Base-by-base conservation (phyloP, 768 basidiomycete genomes). In the Phylloporus sp. region DNA sequence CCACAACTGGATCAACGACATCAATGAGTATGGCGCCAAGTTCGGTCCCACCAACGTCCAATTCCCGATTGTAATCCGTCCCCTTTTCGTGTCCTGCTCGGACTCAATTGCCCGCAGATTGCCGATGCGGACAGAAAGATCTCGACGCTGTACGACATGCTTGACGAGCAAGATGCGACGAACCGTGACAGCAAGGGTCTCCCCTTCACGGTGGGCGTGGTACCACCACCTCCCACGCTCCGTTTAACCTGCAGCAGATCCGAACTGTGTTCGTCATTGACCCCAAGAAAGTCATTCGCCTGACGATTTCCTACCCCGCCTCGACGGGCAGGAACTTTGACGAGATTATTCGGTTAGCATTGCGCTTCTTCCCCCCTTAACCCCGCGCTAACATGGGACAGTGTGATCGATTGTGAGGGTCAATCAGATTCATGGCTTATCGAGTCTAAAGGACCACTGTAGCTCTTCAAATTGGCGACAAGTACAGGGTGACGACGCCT, bases 181-280 rank as follows among this genome's bases (percentile, higher is more conserved):
- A 99, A 92, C 73, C 78, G 81, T 32, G 88, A 91, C 67, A 74
- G 73, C 32, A 91, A 90, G 70, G 91, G 94, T 42, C 79, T 97
- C 39, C 97, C 97, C 20, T 93, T 97, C 78, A 99, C 97, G 43
- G 92, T 85, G 57, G 45, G 49, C 53, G 50, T 16, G 9, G 43
- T 24, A 23, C 32, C 36, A 24, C 34, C 13, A 6, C 26, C 42
- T 16, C 27, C 5, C 26, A 36, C 6, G 18, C 13, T 45, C 52
- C 32, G 57, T 20, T 34, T 20, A 35, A 39, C 40, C 49, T 46
- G 23, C 40, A 29, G 16, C 50, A 91, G 87, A 84, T 99, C 72
- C 88, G 97, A 54, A 97, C 93, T 8, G 97, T 99, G 54, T 99
- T 95, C 72, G 75, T 99, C 58, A 92, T 99, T 64, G 97, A 99